phyloP scores from a whole-genome alignment of 805 yeast species.

The Candida sithepensis region DNA sequence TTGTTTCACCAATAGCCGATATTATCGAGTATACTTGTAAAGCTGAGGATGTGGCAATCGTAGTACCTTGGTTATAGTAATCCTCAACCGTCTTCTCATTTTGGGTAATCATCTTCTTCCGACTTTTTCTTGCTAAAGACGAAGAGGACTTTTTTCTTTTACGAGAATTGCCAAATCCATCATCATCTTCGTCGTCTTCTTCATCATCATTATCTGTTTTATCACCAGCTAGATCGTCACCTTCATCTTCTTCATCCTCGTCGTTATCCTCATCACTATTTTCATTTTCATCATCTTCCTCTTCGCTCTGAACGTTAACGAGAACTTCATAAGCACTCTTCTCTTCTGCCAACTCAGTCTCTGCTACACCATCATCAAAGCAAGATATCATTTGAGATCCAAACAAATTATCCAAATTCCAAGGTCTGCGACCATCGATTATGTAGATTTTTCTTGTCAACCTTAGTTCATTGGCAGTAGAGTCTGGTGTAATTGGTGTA shows the following conservation, averaged over 20 bases:
- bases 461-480: conserved; percentile 27
- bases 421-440: conserved; percentile 91
- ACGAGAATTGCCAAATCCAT: conserved; percentile 29
- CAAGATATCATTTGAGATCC: conserved; percentile 77
- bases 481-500: conserved; percentile 22
- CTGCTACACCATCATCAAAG: conserved; percentile 81
- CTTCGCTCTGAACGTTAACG: conserved; percentile 37
- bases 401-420: conserved; percentile 91
- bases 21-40: conserved; percentile 77
- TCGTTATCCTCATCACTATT: conserved; percentile 28
- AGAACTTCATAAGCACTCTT: conserved; percentile 58
- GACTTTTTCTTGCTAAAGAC: conserved; percentile 34
- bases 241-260: conserved; percentile 26
- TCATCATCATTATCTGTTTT: conserved; percentile 30
- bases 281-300: conserved; percentile 33
- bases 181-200: conserved; percentile 30
- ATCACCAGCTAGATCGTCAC: too few species aligned
- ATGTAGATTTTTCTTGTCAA: conserved; percentile 66
- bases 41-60: conserved; percentile 69
- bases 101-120: conserved; percentile 36
- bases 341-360: conserved; percentile 52
- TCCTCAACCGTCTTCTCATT: conserved; percentile 59
- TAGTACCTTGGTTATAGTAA: conserved; percentile 83
- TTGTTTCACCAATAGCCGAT: conserved; percentile 80
- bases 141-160: conserved; percentile 20